Percentiles rank a stretch among this genome's conserved stretches.
Conservation (phyloP, 2,329 filamentous ascomycete genomes). For the Chalara sp. region DNA sequence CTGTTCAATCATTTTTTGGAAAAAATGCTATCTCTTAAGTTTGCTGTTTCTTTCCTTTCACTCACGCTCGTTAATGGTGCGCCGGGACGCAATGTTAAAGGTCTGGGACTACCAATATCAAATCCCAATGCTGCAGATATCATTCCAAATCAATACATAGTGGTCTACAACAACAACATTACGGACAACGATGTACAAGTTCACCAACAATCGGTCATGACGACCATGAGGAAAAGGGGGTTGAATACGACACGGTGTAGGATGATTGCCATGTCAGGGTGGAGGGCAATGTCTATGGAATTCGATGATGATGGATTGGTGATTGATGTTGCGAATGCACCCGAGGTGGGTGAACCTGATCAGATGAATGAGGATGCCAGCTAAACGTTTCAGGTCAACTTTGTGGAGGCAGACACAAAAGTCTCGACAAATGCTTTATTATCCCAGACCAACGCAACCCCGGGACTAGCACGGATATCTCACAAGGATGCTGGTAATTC, state of each 20-base stretch:
- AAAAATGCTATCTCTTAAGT: not conserved
- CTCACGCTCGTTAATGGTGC: not conserved
- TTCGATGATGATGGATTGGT: not conserved
- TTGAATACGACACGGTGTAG: conserved; percentile 33
- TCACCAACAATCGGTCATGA: conserved; percentile 41
- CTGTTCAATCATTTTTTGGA: not conserved
- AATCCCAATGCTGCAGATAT: conserved; percentile 42
- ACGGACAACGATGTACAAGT: conserved; percentile 40
- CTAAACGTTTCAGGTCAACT: not conserved
- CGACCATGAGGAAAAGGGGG: conserved; percentile 49
- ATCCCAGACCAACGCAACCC: not conserved
- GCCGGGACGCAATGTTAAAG: conserved; percentile 6
- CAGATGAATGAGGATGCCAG: not conserved
- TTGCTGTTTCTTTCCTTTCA: not conserved
- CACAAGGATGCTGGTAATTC: not conserved
- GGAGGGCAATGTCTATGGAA: not conserved
- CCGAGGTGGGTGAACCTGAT: not conserved
- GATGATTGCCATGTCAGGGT: not conserved
- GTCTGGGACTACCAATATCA: conserved; percentile 38
- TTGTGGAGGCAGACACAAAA: not conserved
- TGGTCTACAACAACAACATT: conserved; percentile 53
- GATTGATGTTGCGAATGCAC: not conserved
- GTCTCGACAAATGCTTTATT: not conserved
- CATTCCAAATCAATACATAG: conserved; percentile 53
- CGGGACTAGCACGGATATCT: not conserved